These are phyloP conservation scores for Fusarium vanettenii DNA, from an alignment of 2,329 filamentous ascomycete genomes.

Conservation along the genomic window DNA sequence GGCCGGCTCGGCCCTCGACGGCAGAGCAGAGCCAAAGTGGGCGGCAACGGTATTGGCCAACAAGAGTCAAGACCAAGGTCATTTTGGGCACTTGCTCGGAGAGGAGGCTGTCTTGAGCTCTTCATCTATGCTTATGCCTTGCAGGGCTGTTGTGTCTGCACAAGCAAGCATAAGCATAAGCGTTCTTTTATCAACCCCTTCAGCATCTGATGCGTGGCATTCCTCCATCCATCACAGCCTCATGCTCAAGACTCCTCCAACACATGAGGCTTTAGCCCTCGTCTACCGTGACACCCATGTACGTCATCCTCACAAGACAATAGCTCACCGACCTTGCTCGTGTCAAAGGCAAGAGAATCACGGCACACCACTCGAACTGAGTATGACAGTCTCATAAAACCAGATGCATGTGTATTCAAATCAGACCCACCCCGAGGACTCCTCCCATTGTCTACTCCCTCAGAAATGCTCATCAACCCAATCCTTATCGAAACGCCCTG, in stretches of 20 bases:
- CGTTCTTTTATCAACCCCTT: background rate
- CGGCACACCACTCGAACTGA: background rate
- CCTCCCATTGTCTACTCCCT: conserved; percentile 33
- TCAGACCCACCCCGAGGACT: conserved; percentile 26
- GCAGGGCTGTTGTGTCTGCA: background rate
- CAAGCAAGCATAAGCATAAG: background rate
- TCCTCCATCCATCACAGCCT: background rate
- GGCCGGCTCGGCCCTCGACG: conserved; percentile 30
- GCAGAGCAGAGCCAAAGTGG: conserved; percentile 26
- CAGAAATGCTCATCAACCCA: conserved; percentile 33
- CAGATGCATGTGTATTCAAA: conserved; percentile 29
- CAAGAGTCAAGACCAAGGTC: conserved; percentile 27
- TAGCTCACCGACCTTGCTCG: background rate
- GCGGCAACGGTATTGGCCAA: conserved; percentile 30
- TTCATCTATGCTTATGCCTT: background rate
- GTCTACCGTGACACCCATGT: background rate
- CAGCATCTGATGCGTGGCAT: background rate
- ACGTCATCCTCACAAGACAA: background rate
- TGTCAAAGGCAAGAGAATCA: background rate
- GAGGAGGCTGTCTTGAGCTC: conserved; percentile 3
- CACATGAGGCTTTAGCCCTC: background rate
- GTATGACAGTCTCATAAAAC: background rate
- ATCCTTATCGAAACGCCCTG: conserved; percentile 54
- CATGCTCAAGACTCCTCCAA: background rate
- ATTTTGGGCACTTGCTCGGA: conserved; percentile 29